Base-by-base conservation (phyloP, 2,329 filamentous ascomycete genomes). In the Fusarium sp. region DNA sequence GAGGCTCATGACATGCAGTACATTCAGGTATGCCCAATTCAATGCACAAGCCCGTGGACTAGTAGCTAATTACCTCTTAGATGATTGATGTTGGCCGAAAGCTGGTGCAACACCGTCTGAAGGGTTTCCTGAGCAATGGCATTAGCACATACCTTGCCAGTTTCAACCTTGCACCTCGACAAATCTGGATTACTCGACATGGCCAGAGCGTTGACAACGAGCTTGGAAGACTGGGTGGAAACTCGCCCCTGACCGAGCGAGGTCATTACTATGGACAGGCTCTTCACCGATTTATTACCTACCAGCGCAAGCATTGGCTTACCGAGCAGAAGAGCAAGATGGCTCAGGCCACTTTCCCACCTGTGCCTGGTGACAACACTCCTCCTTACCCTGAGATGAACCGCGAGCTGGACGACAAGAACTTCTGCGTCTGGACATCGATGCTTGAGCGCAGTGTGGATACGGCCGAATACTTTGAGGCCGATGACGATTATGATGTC, bases 1-100 rank as follows among this genome's bases (percentile, higher is more conserved):
- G 96, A 99, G 80, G 86, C 91, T 20, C 87, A 96, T 75, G 90
- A 94, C 74, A 91, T 97, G 87, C 92, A 96, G 65, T 99, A 97
- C 77, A 96, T 99, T 69, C 93, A 93, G 82, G 86, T 87, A 78
- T 59, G 79, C 68, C 11, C 18, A 33, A 36, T 4, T 18, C 16
- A 18, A 27, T 10, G 14, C 6, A n/a, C 9, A 10, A 40, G 10
- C 18, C 11, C 10, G 56, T 40, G 11, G 25, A 25, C 8, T 23
- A 7, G 25, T 40, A 46, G 57, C 78, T 82, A 68, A 81, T 62
- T 23, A 36, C 18, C 25, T 8, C 18, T 4, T 71, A 93, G 83
- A 97, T 98, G 91, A 93, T 98, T 70, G 96, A 99, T 78, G 96
- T 99, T 3, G 96, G 96, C 42, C 89, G 95, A 66, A 99, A 99